A percentile compares a stretch with the other conserved stretches of the same genome.
These are phyloP conservation scores for Plasmodium gaboni DNA, from an alignment of 169 alveolate genomes.

Conservation along the genomic window DNA sequence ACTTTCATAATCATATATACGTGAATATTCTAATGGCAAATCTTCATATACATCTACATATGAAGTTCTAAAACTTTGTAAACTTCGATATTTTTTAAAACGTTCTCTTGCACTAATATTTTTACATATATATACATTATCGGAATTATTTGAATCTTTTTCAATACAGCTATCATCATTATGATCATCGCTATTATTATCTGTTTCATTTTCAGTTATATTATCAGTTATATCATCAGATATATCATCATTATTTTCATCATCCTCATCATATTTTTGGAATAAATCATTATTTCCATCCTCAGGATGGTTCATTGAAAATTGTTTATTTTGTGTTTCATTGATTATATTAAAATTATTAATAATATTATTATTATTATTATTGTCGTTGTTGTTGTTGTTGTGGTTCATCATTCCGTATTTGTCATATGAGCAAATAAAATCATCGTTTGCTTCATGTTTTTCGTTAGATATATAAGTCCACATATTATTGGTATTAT, in stretches of 20 bases:
- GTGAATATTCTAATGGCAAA: constrained; percentile 92
- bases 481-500: constrained; percentile 16
- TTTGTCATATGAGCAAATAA: constrained; percentile 46
- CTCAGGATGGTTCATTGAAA: no score
- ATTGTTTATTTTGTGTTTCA: no score
- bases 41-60: constrained; percentile 95
- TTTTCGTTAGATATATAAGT: constrained; percentile 65
- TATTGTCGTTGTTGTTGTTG: background rate
- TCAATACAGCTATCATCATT: constrained; percentile 19
- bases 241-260: background rate
- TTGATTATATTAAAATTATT: no score
- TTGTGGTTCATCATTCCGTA: constrained; percentile 8
- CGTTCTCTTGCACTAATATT: constrained; percentile 85
- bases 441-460: constrained; percentile 36
- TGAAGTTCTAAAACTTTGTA: constrained; percentile 91
- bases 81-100: constrained; percentile 92
- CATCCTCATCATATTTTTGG: background rate
- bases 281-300: no score
- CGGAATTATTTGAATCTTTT: constrained; percentile 20
- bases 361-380: background rate
- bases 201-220: constrained; percentile 5
- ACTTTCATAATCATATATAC: constrained; percentile 92
- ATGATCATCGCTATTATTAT: background rate
- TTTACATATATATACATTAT: constrained; percentile 35
- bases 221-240: constrained; percentile 7